These are phyloP conservation scores for Coemansia sp. DNA, from an alignment of 192 early-diverging fungal species.

Conservation along the genomic window DNA sequence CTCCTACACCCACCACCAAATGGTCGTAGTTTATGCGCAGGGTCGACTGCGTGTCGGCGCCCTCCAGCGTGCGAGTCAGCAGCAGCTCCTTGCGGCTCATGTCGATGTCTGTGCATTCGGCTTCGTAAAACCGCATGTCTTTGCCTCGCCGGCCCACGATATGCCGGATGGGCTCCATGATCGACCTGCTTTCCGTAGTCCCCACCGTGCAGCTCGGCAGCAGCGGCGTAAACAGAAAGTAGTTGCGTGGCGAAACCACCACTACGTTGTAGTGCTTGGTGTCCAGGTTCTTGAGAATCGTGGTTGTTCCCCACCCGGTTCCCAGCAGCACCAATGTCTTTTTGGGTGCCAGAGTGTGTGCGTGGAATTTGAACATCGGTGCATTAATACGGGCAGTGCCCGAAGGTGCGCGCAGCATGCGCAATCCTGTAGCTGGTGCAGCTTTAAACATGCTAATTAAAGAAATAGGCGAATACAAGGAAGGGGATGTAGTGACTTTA, in stretches of 20 bases:
- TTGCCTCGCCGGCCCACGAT: conserved; percentile 78
- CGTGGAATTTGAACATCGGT: not conserved
- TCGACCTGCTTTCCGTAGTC: conserved; percentile 82
- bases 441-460: no score
- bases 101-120: conserved; percentile 85
- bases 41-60: conserved; percentile 53
- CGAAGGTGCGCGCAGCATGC: not conserved
- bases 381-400: not conserved
- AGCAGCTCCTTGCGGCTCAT: conserved; percentile 73
- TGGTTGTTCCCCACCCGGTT: conserved; percentile 63
- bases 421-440: not conserved
- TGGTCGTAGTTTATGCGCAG: conserved; percentile 68
- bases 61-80: conserved; percentile 63
- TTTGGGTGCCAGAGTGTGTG: conserved; percentile 8
- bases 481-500: not conserved
- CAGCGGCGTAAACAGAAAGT: conserved; percentile 86
- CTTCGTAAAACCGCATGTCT: conserved; percentile 82
- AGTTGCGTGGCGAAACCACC: conserved; percentile 79
- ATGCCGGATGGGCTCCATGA: conserved; percentile 78
- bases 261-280: conserved; percentile 66
- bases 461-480: no score
- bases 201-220: conserved; percentile 83
- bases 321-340: conserved; percentile 54
- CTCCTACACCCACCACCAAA: conserved; percentile 78
- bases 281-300: conserved; percentile 68